Base-by-base conservation (phyloP, 441 rosid genomes). In the Pelargonium fulgidum region DNA sequence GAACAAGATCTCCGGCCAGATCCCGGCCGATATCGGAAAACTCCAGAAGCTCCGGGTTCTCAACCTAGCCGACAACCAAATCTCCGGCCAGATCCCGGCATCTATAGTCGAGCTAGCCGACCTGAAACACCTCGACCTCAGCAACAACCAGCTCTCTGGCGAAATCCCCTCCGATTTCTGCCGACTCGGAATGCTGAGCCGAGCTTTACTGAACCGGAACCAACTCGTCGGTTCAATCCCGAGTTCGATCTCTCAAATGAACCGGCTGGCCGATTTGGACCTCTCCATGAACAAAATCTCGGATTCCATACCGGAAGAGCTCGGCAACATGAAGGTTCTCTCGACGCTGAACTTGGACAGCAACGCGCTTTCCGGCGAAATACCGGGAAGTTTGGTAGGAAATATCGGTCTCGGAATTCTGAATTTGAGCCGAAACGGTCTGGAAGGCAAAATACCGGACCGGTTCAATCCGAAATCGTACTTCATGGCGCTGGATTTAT, bases 241-340 rank as follows among this genome's bases (percentile, higher is more conserved):
- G 2, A 62, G 12, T 54, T 85, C 98, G 1, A 77, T 91, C 3
- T 68, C 89, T 29, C 79, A 78, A 44, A 76, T 91, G 83, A 0
- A 69, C 39, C 83, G 96, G 73, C 87, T 93, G 54, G 97, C 93
- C 5, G 97, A 93, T 72, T 77, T 93, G 80, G 98, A 87, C 77
- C 78, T 92, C 59, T 81, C 87, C 8, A 75, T 50, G 70, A 92
- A 92, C 82, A 80, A 70, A 68, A 72, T 92, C 0, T 81, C 78
- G 19, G 95, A 93, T 64, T 65, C 52, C 66, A 56, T 90, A 33
- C 98, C 96, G 0, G 82, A 77, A 0, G 72, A 83, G 73, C 24
- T 89, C 12, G 96, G 95, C 6, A 76, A 76, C 68, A 90, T 92
- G 96, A 79, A 24, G 79, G 96, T 92, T 66, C 89, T 92, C 9